Base-by-base conservation (phyloP, 257 asterid species). In the Capsicum baccatum region DNA sequence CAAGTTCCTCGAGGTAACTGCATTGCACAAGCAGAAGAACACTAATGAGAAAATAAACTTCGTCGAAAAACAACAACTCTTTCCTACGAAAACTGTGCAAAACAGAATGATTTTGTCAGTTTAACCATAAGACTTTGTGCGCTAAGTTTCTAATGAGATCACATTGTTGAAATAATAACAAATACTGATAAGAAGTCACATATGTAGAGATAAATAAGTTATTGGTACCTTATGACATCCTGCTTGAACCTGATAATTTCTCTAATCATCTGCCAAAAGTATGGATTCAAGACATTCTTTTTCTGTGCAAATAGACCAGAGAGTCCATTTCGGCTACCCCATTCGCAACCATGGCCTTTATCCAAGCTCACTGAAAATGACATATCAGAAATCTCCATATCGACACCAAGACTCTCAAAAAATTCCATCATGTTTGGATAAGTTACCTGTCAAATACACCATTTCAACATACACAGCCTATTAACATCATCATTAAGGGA, bases 351-450 rank as follows among this genome's bases (percentile, higher is more conserved):
- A 57, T 56, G 84, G 12, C 98, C 98, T 15, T 90, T 83, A 80
- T 95, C 97, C 84, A 97, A 92, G 93, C 99, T 97, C 85, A 95
- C 99, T 5, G 97, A 86, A 82, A 97, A 95, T 13, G 99, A 97
- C 98, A 97, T 95, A 79, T 95, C 98, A 1, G 98, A 97, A 47
- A 92, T 83, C 92, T 97, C 99, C 99, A 95, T 94, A 6, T 95
- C 99, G 4, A 97, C 97, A 84, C 98, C 98, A 47, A 94, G 95
- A 16, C 58, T 86, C 88, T 97, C 99, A 39, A 97, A 97, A 83
- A 97, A 94, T 76, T 97, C 98, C 98, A 95, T 89, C 99, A 94
- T 97, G 90, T 97, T 97, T 86, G 99, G 98, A 89, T 97, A 97
- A 39, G 99, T 97, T 63, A 94, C 99, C 99, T 94, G 93, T 68